Conservation (phyloP, 352 stramenopile genomes). For the Phytophthora cactorum region DNA sequence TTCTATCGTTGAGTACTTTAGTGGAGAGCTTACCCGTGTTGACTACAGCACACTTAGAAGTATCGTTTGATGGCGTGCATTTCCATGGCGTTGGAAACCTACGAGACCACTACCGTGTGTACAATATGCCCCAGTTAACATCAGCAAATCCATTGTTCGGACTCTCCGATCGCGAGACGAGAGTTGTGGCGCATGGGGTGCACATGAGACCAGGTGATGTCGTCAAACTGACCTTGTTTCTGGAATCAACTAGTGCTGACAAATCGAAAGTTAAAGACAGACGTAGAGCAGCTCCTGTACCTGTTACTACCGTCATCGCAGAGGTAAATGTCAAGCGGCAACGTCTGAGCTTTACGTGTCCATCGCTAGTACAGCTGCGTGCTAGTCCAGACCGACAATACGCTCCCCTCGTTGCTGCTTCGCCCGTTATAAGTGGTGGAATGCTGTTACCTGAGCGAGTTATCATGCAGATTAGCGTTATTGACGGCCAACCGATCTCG, state of each 20-base stretch:
- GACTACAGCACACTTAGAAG: slow-evolving; percentile 42
- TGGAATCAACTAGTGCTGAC: slow-evolving; percentile 29
- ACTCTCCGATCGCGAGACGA: slow-evolving; percentile 51
- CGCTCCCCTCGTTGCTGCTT: slow-evolving; percentile 17
- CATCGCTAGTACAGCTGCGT: slow-evolving; percentile 36
- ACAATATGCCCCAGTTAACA: slow-evolving; percentile 66
- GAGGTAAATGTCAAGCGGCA: slow-evolving; percentile 55
- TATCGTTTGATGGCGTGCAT: slow-evolving; percentile 61
- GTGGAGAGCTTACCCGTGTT: slow-evolving; percentile 42
- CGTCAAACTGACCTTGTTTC: slow-evolving; percentile 53
- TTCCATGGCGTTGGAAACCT: slow-evolving; percentile 62
- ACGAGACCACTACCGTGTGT: slow-evolving; percentile 55
- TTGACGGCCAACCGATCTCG: slow-evolving; percentile 52
- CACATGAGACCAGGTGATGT: slow-evolving; percentile 44
- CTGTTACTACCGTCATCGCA: slow-evolving; percentile 34
- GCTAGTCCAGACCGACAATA: slow-evolving; percentile 26
- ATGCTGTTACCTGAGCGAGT: slow-evolving; percentile 60
- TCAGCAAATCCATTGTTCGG: slow-evolving; percentile 57
- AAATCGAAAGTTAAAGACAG: slow-evolving; percentile 14
- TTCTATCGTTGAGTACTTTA: slow-evolving; percentile 46
- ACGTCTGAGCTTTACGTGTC: slow-evolving; percentile 56
- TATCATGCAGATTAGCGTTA: slow-evolving; percentile 62
- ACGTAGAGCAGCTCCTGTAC: slow-evolving; percentile 16
- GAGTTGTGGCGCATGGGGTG: slow-evolving; percentile 46
- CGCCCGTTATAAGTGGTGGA: slow-evolving; percentile 10